phyloP scores from a whole-genome alignment of 2,329 filamentous ascomycete genomes.

The Gremmenia infestans region DNA sequence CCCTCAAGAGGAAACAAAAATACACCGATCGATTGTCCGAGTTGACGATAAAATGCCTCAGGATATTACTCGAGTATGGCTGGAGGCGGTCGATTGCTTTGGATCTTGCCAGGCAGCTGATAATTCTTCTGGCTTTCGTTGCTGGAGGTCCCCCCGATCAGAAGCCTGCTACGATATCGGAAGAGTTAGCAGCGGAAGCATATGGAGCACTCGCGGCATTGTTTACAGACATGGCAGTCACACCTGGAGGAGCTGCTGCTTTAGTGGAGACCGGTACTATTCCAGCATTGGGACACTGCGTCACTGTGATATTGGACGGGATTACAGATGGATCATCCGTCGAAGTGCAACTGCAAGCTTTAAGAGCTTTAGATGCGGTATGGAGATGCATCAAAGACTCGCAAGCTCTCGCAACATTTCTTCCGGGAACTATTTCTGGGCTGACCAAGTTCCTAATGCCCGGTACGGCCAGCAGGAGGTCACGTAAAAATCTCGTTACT shows the following conservation, averaged over 20 bases:
- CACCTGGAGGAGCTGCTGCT: conserved; percentile 43
- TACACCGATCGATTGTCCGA: conserved; percentile 72
- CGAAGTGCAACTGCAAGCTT: conserved; percentile 66
- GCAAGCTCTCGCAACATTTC: conserved; percentile 74
- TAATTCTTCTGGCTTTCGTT: conserved; percentile 79
- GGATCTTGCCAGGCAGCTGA: conserved; percentile 73
- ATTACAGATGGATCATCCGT: conserved; percentile 59
- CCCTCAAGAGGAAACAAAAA: conserved; percentile 70
- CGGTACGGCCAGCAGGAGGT: conserved; percentile 56
- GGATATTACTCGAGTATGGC: conserved; percentile 67
- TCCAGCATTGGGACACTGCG: conserved; percentile 74
- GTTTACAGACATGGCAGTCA: conserved; percentile 53
- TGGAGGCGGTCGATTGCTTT: conserved; percentile 71
- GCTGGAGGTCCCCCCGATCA: conserved; percentile 66
- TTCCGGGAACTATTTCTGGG: conserved; percentile 82
- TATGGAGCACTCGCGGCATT: conserved; percentile 66
- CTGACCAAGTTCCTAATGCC: conserved; percentile 67
- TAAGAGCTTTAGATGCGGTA: conserved; percentile 58
- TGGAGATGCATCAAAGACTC: conserved; percentile 62
- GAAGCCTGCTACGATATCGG: conserved; percentile 46
- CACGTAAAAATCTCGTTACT: conserved; percentile 58
- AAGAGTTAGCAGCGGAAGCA: conserved; percentile 70
- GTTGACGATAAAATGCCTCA: conserved; percentile 68
- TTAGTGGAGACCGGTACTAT: conserved; percentile 56
- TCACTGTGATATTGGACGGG: conserved; percentile 74